Base-by-base conservation (phyloP, 2,329 filamentous ascomycete genomes). In the Aspergillus sclerotialis region DNA sequence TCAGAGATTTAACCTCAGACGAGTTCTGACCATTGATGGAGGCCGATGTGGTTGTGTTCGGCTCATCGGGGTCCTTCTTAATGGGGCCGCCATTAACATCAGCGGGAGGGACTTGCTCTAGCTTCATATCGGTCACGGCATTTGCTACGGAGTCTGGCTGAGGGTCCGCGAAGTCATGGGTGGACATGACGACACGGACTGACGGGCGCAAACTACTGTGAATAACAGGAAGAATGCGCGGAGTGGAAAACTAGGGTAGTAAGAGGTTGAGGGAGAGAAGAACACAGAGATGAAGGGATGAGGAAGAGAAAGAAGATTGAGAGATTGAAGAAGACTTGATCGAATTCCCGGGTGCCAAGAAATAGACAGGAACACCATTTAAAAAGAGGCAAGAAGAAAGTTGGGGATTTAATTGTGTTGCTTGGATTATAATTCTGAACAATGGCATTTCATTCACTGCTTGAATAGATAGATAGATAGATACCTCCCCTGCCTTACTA, bases 161-260 rank as follows among this genome's bases (percentile, higher is more conserved):
- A 44, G 44, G 49, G 52, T 64, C 61, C 49, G 60, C 56, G 49
- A 55, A 48, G 55, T 57, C 60, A 60, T 63, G 57, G 49, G 52
- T 44, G 46, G 56, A 56, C 62, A 65, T 65, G 58, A 61, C 59
- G 57, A 60, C 53, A 54, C 49, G 52, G 52, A 55, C 57, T 35
- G 36, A 33, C n/a, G 38, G 39, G 42, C 43, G 43, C 45, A 44
- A 37, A 38, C 36, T 44, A 44, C 40, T 40, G 40, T 27, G 32
- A 33, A 35, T 7, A 13, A 28, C 10, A 13, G 13, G 13, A 13
- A 17, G 33, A 31, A 39, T 44, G 41, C 41, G 41, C 40, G 18
- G 31, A 24, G 29, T 28, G 24, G 36, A 33, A 26, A 29, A 19
- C 36, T 34, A 10, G 6, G 21, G 31, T 28, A 30, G 33, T 10